Conservation (phyloP, 2,329 filamentous ascomycete species). For the Stemphylium lycopersici region DNA sequence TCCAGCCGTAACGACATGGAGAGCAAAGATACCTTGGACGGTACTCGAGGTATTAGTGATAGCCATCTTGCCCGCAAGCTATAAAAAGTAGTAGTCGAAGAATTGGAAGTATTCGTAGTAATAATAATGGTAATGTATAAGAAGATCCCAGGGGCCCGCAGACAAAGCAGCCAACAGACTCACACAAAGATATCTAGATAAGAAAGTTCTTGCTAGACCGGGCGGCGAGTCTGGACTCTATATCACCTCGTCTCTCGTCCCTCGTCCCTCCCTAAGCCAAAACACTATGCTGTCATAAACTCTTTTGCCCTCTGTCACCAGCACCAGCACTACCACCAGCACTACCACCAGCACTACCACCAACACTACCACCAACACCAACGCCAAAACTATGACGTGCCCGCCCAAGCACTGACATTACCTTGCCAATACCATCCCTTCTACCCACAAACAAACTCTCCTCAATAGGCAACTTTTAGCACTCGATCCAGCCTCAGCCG, state of each 20-base stretch:
- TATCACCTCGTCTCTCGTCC: too few species aligned
- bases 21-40: slow-evolving; percentile 25
- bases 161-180: background rate
- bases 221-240: background rate
- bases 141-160: background rate
- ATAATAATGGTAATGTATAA: background rate
- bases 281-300: slow-evolving; percentile 7
- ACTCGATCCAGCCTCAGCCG: too few species aligned
- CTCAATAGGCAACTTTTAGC: too few species aligned
- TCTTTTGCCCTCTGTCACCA: background rate
- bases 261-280: background rate
- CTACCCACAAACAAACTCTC: too few species aligned
- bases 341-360: background rate
- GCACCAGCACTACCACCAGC: background rate
- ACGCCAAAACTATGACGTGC: background rate
- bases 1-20: slow-evolving; percentile 23
- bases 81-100: too few species aligned
- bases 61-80: slow-evolving; percentile 3
- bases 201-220: background rate
- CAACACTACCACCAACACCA: background rate
- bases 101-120: too few species aligned
- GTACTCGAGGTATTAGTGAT: slow-evolving; percentile 21
- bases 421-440: too few species aligned
- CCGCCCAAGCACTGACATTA: too few species aligned
- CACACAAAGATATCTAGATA: too few species aligned